A percentile compares a stretch with the other conserved stretches of the same genome.
These are phyloP conservation scores for Gastrodia elata DNA, from an alignment of 106 monocot species.

Conservation along the genomic window DNA sequence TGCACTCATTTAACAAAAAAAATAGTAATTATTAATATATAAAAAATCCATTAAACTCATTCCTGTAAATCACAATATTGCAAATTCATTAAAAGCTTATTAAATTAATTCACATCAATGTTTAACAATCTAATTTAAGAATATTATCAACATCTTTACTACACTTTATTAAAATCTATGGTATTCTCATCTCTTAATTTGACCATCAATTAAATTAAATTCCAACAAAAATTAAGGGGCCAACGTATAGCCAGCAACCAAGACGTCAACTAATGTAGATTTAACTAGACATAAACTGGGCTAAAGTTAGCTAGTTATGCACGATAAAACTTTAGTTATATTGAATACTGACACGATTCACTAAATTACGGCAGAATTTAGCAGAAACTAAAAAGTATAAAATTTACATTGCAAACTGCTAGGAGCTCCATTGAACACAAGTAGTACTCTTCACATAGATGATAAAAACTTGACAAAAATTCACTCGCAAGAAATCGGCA, in stretches of 20 bases:
- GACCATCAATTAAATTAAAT: neutral
- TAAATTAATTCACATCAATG: too few relatives aligned
- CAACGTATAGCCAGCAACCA: neutral
- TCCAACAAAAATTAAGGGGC: neutral
- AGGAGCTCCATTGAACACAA: neutral
- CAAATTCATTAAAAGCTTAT: too few relatives aligned
- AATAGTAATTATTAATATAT: too few relatives aligned
- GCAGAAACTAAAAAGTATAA: neutral
- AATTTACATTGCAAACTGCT: neutral
- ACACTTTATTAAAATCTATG: too few relatives aligned
- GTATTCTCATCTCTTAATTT: too few relatives aligned
- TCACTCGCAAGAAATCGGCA: neutral
- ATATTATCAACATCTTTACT: too few relatives aligned
- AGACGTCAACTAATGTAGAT: neutral
- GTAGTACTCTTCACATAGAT: neutral
- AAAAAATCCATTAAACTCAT: too few relatives aligned
- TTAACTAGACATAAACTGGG: neutral
- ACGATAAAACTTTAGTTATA: neutral
- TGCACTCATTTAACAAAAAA: too few relatives aligned
- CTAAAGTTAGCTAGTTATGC: neutral
- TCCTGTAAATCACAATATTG: too few relatives aligned
- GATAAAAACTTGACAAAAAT: neutral
- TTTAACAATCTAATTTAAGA: too few relatives aligned
- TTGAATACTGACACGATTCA: neutral
- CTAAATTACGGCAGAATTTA: neutral